phyloP scores from a whole-genome alignment of 2,329 filamentous ascomycete genomes.

The Alternaria incomplexa region DNA sequence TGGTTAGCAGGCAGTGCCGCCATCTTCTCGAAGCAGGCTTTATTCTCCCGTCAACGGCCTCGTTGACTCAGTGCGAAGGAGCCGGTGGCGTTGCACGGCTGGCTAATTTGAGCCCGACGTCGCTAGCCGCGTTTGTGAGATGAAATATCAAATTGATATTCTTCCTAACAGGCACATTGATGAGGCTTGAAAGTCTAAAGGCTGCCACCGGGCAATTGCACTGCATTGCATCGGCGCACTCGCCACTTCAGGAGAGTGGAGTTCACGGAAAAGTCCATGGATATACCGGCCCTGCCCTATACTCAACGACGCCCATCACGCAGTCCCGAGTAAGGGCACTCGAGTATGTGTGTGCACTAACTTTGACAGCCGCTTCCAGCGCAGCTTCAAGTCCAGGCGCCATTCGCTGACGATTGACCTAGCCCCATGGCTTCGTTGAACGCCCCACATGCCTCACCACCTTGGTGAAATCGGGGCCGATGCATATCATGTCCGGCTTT shows the following conservation, averaged over 20 bases:
- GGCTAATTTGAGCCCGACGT: slow-evolving; percentile 27
- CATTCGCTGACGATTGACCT: slow-evolving; percentile 10
- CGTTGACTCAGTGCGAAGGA: slow-evolving; percentile 20
- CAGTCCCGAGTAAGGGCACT: slow-evolving; percentile 33
- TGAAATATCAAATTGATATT: slow-evolving; percentile 27
- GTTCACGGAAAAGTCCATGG: slow-evolving; percentile 15
- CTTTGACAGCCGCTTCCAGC: slow-evolving; percentile 27
- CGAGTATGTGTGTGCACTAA: slow-evolving; percentile 24
- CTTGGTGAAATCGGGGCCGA: slow-evolving; percentile 16
- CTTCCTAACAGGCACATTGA: slow-evolving; percentile 27
- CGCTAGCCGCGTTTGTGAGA: slow-evolving; percentile 30
- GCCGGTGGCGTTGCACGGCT: slow-evolving; percentile 23
- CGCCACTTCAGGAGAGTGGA: slow-evolving; percentile 36
- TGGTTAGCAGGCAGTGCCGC: slow-evolving; percentile 22
- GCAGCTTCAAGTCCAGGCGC: background rate
- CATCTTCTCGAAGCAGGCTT: slow-evolving; percentile 35
- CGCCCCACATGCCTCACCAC: slow-evolving; percentile 32
- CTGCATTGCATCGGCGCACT: slow-evolving; percentile 41
- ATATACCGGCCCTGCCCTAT: slow-evolving; percentile 38
- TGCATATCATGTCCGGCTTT: slow-evolving; percentile 25
- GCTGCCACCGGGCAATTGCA: slow-evolving; percentile 30
- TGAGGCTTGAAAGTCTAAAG: slow-evolving; percentile 40
- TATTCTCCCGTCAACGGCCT: slow-evolving; percentile 26
- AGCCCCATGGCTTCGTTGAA: slow-evolving; percentile 14
- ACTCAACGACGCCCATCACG: slow-evolving; percentile 31